These are phyloP conservation scores for Penicillium samsonianum DNA, from an alignment of 495 filamentous ascomycete species.

Conservation along the genomic window DNA sequence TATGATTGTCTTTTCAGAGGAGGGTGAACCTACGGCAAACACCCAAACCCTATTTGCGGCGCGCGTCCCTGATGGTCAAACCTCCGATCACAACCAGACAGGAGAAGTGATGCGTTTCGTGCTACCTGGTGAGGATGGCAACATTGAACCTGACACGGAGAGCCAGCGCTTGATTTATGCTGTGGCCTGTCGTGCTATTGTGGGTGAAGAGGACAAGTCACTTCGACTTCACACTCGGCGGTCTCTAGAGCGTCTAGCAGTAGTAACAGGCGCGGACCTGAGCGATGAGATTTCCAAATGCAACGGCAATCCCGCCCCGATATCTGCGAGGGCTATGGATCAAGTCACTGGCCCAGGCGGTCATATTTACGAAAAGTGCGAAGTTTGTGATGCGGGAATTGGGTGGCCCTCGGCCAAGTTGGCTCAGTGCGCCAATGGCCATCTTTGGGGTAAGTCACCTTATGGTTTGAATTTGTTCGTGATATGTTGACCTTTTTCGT, in stretches of 20 bases:
- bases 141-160: conserved; percentile 17
- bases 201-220: conserved; percentile 27
- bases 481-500: conserved; percentile 5
- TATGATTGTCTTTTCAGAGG: conserved; percentile 38
- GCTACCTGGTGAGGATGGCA: conserved; percentile 22
- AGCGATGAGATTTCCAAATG: conserved; percentile 39
- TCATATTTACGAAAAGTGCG: conserved; percentile 46
- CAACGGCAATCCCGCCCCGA: conserved; percentile 7
- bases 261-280: conserved; percentile 31
- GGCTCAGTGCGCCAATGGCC: conserved; percentile 49
- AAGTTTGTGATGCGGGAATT: conserved; percentile 48
- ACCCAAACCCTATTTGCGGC: conserved; percentile 18
- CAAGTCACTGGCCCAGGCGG: conserved; percentile 26
- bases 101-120: conserved; percentile 34
- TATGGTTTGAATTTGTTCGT: not conserved
- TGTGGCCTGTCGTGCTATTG: conserved; percentile 41
- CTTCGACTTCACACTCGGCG: conserved; percentile 31
- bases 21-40: conserved; percentile 4
- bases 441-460: conserved; percentile 47
- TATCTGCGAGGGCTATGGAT: conserved; percentile 30
- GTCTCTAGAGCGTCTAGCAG: conserved; percentile 33
- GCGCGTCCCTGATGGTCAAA: not conserved
- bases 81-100: conserved; percentile 20
- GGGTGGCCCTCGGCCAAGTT: conserved; percentile 37
- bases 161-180: conserved; percentile 40